Base-by-base conservation (phyloP, 2,329 filamentous ascomycete genomes). In the Talaromyces sp. region DNA sequence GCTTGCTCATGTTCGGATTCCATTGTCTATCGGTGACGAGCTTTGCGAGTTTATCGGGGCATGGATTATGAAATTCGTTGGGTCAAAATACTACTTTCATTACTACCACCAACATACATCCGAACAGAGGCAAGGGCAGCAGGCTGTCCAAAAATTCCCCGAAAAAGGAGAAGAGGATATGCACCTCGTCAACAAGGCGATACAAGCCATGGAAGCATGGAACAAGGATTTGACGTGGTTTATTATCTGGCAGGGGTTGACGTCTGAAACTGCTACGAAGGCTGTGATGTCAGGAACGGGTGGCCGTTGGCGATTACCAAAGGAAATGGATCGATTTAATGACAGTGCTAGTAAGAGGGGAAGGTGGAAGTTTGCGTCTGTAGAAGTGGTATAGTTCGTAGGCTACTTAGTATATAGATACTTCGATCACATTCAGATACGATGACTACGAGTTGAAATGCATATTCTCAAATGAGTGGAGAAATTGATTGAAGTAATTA, bases 171-270 rank as follows among this genome's bases (percentile, higher is more conserved):
- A 58, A 11, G 60, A 58, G 36, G 64, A 64, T 22, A 36, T 73
- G 19, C 61, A 70, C 11, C 69, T 70, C 1, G 70, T 78, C 13
- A 70, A 77, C 10, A 61, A 67, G 11, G 75, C 74, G 1, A 75
- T 80, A 54, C 69, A 68, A 10, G 75, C 78, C 1, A 80, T 80
- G 78, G 73, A 78, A 67, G 72, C 71, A 10, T 80, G 77, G 77
- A 80, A 80, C 66, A 67, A 71, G 10, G 78, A 80, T 69, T 61
- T 80, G 34, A 75, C 78, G 0, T 80, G 78, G 78, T 77, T 79
- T 62, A 69, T 79, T 5, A 80, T 80, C 59, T 68, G 69, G 61
- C 69, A 69, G 27, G 69, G 74, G 19, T 4, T 47, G n/a, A 5
- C 40, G 8, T 29, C n/a, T 66, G 58, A 17, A 60, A 19, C 11